Evolutionary conservation across 148 eudicot genomes (phyloP).

Genomic region (Vaccinium macrocarpon): DNA sequence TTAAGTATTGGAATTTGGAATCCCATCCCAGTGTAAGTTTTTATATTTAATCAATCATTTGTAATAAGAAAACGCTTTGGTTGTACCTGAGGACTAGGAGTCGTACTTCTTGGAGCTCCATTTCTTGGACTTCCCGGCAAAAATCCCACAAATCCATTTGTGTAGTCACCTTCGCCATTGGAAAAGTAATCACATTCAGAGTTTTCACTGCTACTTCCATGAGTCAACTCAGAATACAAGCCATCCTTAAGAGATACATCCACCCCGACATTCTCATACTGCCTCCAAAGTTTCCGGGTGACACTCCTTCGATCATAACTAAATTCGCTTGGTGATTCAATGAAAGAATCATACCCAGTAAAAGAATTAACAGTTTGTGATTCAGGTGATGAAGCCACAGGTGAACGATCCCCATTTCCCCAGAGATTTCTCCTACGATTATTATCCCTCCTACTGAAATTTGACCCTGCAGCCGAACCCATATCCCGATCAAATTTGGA

Average conservation of each 20-base stretch:
- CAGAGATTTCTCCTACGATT: conserved; percentile 37
- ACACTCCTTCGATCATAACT: conserved; percentile 39
- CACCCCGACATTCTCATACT: conserved; percentile 55
- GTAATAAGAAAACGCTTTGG: neutral
- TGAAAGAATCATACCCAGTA: conserved; percentile 47
- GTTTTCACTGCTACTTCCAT: conserved; percentile 29
- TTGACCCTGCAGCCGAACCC: conserved; percentile 58
- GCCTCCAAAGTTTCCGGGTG: conserved; percentile 64
- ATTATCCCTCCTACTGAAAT: conserved; percentile 37
- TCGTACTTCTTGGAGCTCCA: conserved; percentile 43
- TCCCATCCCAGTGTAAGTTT: neutral
- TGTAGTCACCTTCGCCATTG: conserved; percentile 26
- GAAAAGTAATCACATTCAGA: conserved; percentile 38
- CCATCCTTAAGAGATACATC: conserved; percentile 83
- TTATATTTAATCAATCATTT: neutral
- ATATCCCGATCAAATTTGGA: conserved; percentile 49
- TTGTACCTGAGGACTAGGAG: conserved; percentile 87
- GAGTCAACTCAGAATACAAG: conserved; percentile 52
- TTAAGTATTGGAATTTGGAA: neutral
- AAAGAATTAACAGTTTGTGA: conserved; percentile 65
- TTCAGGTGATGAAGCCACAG: conserved; percentile 67
- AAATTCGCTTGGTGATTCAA: conserved; percentile 54
- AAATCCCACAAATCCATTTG: conserved; percentile 67
- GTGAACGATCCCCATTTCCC: conserved; percentile 50
- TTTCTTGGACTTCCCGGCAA: conserved; percentile 30